Evolutionary conservation across 306 rosid species (phyloP), one percentile per base, ranked within the genome.

Genomic region (Cucurbita moschata): DNA sequence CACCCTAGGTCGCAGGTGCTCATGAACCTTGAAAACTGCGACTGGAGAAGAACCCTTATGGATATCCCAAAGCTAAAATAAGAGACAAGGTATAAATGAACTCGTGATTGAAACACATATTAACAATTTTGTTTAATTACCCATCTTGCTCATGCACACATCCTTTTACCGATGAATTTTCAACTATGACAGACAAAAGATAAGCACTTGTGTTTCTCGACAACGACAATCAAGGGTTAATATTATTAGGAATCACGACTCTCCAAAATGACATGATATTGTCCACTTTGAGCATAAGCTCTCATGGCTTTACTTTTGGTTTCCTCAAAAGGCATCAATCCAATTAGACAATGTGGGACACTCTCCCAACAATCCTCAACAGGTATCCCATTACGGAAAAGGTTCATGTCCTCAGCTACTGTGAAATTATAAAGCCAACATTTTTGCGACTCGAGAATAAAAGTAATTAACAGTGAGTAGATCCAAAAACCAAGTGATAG

Each of bases 11-110:
- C 81, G 85, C 75, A 87, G 79, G 73, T 87, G 87, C 71, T 89
- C 96, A 18, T 89, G 96, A 77, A 89, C 67, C 76, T 77, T 86
- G 84, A 81, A 87, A 56, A 51, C 71, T 58, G 86, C 77, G 39
- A 89, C 83, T 4, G 96, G 92, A 15, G 85, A 78, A 50, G 89
- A 84, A 76, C 85, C 83, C 90, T 81, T 89, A n/a, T 80, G 86
- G 74, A 78, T 75, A 77, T 87, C 96, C 96, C 96, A 89, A 51
- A 89, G 87, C 96, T 87, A 79, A 35, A 78, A 62, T 66, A 72
- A 66, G 55, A 66, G 57, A 68, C 19, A 68, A 46, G 53, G 73
- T 23, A 30, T 26, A 14, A 68, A 74, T 65, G 44, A 49, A 54
- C 53, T 64, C 47, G 57, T 40, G 66, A 64, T 10, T 75, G 47